Base-by-base conservation (phyloP, 1,284 basidiomycete species). In the Ceratobasidium sp. region DNA sequence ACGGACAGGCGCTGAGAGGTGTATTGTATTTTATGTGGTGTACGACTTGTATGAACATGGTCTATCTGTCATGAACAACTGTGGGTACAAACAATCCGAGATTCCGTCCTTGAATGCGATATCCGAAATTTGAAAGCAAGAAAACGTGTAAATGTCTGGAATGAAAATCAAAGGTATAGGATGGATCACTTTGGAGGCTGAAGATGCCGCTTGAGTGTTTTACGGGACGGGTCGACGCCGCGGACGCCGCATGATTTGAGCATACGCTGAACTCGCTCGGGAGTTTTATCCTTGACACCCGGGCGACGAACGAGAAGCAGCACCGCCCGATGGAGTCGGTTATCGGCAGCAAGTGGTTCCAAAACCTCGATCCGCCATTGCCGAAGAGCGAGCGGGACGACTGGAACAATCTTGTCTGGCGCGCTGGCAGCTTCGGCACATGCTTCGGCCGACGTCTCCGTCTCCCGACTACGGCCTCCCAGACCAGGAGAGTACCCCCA, bases 1-100 rank as follows among this genome's bases (percentile, higher is more conserved):
- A 96, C 94, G 57, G 87, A 92, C 83, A 90, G 94, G 83, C 89
- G 95, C 85, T 97, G 84, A 74, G 57, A 28, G n/a, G n/a, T 50
- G 46, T 75, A 64, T 75, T 75, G 17, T 66, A 75, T 28, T 64
- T 56, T 65, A 48, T 33, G 46, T 38, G 20, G 52, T 62, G 40
- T 44, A n/a, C n/a, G n/a, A n/a, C n/a, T n/a, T n/a, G n/a, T n/a
- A n/a, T n/a, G n/a, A n/a, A n/a, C n/a, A n/a, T 17, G n/a, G 57
- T 71, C 50, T 50, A 71, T 44, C n/a, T n/a, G n/a, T n/a, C n/a
- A n/a, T 52, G 61, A 54, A 75, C 42, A 48, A 17, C 52, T n/a
- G n/a, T n/a, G n/a, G 23, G 74, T 61, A 54, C 64, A 61, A 26
- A 62, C 42, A 46, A 17, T 62, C 62, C n/a, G 28, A n/a, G 40